phyloP scores from a whole-genome alignment of 306 rosid genomes.

The Cucurbita ficifolia region DNA sequence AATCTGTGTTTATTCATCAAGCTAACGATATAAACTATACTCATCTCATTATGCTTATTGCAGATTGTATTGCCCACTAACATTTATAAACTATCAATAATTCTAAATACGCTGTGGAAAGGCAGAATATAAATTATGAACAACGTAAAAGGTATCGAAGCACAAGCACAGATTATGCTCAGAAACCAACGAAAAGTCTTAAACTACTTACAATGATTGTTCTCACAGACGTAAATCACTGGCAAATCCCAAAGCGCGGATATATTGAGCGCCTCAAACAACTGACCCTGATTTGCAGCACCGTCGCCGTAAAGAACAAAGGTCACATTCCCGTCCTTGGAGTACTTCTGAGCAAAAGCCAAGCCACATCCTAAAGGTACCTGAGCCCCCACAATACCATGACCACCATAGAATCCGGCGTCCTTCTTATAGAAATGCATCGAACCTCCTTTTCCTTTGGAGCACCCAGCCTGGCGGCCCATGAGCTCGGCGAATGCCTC shows the following conservation, averaged over 20 bases:
- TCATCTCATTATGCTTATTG: background rate
- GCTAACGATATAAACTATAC: background rate
- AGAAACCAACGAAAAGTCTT: background rate
- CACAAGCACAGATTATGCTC: background rate
- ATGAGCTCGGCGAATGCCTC: conserved; percentile 58
- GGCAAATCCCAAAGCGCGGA: conserved; percentile 95
- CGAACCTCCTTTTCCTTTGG: conserved; percentile 85
- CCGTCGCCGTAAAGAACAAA: conserved; percentile 81
- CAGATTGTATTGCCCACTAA: background rate
- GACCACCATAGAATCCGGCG: conserved; percentile 70
- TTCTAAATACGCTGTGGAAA: background rate
- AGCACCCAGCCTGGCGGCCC: conserved; percentile 65
- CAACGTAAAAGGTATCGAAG: background rate
- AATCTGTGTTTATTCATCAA: background rate
- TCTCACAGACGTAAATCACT: conserved; percentile 91
- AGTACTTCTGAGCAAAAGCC: conserved; percentile 77
- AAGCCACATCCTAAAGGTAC: conserved; percentile 75
- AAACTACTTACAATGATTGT: conserved; percentile 65
- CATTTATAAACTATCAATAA: background rate
- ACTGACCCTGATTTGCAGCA: conserved; percentile 91
- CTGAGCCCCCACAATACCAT: conserved; percentile 92
- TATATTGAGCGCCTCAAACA: conserved; percentile 90
- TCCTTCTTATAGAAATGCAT: conserved; percentile 89
- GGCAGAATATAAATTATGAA: background rate
- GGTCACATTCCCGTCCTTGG: conserved; percentile 56